Percentiles rank a stretch among this genome's conserved stretches.
Conservation (phyloP, 78 protist genomes). For the Corallochytrium limacisporum region DNA sequence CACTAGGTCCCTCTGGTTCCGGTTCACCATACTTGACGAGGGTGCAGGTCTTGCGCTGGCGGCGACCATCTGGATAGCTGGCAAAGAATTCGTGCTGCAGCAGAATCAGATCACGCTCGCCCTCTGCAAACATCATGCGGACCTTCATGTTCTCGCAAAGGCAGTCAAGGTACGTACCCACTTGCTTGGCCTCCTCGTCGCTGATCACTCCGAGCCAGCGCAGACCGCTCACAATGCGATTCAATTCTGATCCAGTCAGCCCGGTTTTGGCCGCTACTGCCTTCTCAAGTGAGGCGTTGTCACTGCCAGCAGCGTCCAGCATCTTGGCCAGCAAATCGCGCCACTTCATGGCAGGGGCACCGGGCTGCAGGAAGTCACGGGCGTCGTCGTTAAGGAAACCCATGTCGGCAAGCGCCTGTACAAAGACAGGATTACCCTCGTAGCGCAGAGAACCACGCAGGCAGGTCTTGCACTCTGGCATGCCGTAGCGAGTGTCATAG, state of each 20-base stretch:
- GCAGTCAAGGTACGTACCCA: conserved; percentile 11
- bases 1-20: conserved; percentile 27
- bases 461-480: conserved; percentile 35
- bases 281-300: background rate
- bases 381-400: conserved; percentile 10
- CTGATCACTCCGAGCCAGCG: conserved; percentile 8
- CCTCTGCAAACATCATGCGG: background rate
- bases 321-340: background rate
- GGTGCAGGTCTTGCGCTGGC: background rate
- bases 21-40: conserved; percentile 22
- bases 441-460: conserved; percentile 58
- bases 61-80: background rate
- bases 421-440: conserved; percentile 18
- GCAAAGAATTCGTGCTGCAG: conserved; percentile 29
- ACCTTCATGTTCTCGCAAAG: background rate
- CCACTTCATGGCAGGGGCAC: conserved; percentile 2
- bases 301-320: background rate
- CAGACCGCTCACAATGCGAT: background rate
- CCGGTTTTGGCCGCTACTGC: conserved; percentile 1
- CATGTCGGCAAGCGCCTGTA: conserved; percentile 11
- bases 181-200: background rate
- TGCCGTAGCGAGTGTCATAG: conserved; percentile 36
- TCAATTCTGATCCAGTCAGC: background rate
- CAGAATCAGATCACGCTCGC: conserved; percentile 41
- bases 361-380: background rate